These are phyloP conservation scores for Geotrichum fermentans DNA, from an alignment of 1,139 yeast genomes.

Conservation along the genomic window DNA sequence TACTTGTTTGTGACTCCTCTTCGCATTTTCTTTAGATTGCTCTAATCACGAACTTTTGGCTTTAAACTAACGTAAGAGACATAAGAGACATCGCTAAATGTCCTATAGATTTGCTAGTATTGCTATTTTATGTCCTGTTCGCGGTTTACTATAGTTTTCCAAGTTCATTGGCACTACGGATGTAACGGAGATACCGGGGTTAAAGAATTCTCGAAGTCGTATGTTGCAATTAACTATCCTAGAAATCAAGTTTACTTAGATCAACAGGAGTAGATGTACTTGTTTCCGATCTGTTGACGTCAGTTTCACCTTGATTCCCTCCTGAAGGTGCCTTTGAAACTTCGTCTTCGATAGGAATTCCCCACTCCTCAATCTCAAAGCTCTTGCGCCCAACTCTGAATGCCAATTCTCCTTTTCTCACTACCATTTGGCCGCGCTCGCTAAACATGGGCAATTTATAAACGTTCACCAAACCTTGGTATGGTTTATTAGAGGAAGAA, in stretches of 20 bases:
- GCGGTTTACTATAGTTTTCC: no score
- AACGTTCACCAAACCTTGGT: slow-evolving; percentile 78
- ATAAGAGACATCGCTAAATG: no score
- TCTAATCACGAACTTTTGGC: no score
- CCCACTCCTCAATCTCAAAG: slow-evolving; percentile 88
- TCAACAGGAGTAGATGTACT: slow-evolving; percentile 6
- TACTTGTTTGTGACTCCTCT: no score
- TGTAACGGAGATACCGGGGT: no score
- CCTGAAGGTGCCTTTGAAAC: background rate
- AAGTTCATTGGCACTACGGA: no score
- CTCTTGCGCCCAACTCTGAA: slow-evolving; percentile 78
- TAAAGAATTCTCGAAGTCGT: no score
- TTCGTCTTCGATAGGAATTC: slow-evolving; percentile 81
- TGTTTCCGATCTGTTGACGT: slow-evolving; percentile 5
- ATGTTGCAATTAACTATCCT: no score
- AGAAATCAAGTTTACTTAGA: slow-evolving; percentile 13
- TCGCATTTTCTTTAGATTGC: no score
- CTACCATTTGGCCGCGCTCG: slow-evolving; percentile 75
- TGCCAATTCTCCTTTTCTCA: slow-evolving; percentile 71
- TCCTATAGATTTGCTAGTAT: no score
- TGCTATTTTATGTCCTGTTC: no score
- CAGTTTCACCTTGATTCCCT: background rate
- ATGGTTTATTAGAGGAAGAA: slow-evolving; percentile 24
- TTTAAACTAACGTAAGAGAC: no score
- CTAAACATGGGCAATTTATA: slow-evolving; percentile 66